These are phyloP conservation scores for Cyclotella sp. DNA, from an alignment of 108 stramenopile genomes.

Conservation along the genomic window DNA sequence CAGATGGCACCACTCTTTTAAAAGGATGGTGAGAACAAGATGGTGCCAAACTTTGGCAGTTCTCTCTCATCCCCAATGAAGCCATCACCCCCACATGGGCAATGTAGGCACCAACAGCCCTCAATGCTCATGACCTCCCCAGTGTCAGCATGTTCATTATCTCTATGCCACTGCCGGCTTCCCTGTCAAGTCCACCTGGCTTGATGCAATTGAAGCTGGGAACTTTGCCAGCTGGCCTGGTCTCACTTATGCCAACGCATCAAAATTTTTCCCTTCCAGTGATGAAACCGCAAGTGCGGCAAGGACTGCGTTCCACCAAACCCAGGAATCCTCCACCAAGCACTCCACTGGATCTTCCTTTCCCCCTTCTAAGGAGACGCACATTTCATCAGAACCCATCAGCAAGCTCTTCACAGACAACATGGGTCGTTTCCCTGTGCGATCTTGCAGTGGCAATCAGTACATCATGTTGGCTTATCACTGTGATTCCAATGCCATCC, in stretches of 20 bases:
- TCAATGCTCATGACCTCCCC: not conserved
- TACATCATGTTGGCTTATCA: too few relatives aligned
- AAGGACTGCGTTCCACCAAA: not conserved
- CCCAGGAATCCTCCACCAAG: not conserved
- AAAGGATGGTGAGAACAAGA: not conserved
- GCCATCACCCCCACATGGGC: not conserved
- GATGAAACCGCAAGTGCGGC: not conserved
- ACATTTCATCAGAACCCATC: not conserved
- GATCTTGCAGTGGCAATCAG: too few relatives aligned
- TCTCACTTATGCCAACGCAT: not conserved
- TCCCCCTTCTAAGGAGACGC: not conserved
- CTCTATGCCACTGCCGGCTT: not conserved
- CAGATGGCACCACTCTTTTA: not conserved
- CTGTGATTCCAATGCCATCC: too few relatives aligned
- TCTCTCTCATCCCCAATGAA: not conserved
- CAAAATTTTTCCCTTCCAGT: not conserved
- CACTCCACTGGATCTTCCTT: too few relatives aligned
- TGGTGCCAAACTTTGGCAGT: not conserved
- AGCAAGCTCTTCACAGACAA: not conserved
- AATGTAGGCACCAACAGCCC: not conserved
- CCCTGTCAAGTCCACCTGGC: slow-evolving; percentile 4
- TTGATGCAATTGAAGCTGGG: not conserved
- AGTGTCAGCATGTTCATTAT: not conserved
- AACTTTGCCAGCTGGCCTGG: not conserved
- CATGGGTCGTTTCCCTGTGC: too few relatives aligned